Conservation (phyloP, 2,329 filamentous ascomycete genomes). For the Periconia macrospinosa region DNA sequence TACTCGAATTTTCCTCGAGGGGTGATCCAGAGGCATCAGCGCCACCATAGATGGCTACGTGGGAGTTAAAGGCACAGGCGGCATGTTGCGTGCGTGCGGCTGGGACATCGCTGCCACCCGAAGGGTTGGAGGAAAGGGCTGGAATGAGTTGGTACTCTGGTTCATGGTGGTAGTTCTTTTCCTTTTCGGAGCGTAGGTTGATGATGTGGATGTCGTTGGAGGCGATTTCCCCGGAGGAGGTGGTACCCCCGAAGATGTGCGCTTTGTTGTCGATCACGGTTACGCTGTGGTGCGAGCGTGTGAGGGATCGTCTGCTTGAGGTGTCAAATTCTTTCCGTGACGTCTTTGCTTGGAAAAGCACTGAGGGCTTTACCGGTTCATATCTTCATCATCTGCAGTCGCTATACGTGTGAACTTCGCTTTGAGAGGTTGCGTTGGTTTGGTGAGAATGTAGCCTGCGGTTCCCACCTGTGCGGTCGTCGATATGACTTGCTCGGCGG, state of each 20-base stretch:
- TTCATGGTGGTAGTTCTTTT: slow-evolving; percentile 23
- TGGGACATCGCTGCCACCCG: slow-evolving; percentile 36
- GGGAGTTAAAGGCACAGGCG: slow-evolving; percentile 43
- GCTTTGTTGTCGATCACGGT: slow-evolving; percentile 47
- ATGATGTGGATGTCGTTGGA: slow-evolving; percentile 48
- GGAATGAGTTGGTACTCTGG: slow-evolving; percentile 48
- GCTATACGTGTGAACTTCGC: slow-evolving; percentile 47
- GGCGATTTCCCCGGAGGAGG: slow-evolving; percentile 37
- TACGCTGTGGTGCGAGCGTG: slow-evolving; percentile 43
- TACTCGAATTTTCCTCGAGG: slow-evolving; percentile 37
- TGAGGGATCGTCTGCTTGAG: slow-evolving; percentile 28
- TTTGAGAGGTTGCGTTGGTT: slow-evolving; percentile 48
- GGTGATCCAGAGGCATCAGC: slow-evolving; percentile 31
- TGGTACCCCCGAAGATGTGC: slow-evolving; percentile 50
- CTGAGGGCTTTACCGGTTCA: slow-evolving; percentile 28
- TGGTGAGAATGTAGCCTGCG: slow-evolving; percentile 46
- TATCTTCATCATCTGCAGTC: slow-evolving; percentile 36
- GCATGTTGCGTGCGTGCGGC: slow-evolving; percentile 41
- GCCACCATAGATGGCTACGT: slow-evolving; percentile 46
- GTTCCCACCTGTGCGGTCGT: slow-evolving; percentile 43
- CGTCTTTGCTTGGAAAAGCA: not conserved
- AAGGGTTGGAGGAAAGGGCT: slow-evolving; percentile 33
- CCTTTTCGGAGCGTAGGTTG: slow-evolving; percentile 31
- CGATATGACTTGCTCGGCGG: slow-evolving; percentile 44
- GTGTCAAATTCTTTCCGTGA: slow-evolving; percentile 7